These are phyloP conservation scores for Geotrichum aggregatum DNA, from an alignment of 1,139 yeast genomes.

Conservation along the genomic window DNA sequence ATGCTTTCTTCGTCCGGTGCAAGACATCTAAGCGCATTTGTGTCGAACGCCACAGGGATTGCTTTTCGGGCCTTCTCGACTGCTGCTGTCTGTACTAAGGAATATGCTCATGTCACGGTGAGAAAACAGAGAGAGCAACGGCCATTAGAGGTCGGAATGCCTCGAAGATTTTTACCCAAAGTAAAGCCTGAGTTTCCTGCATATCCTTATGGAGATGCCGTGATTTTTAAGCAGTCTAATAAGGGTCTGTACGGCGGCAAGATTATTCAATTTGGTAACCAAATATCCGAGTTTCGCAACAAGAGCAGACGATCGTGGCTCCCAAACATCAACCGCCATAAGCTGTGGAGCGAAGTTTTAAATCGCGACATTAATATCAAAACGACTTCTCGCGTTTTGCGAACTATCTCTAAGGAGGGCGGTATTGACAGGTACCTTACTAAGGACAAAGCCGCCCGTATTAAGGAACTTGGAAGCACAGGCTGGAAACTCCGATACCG, in stretches of 20 bases:
- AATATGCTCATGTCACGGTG: conserved; percentile 35
- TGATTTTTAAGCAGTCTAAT: conserved; percentile 76
- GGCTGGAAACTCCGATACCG: conserved; percentile 88
- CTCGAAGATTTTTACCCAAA: conserved; percentile 31
- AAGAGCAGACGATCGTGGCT: conserved; percentile 72
- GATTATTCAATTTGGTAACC: conserved; percentile 71
- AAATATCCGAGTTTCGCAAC: conserved; percentile 71
- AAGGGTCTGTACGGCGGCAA: conserved; percentile 88
- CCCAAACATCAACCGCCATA: conserved; percentile 74
- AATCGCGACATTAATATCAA: conserved; percentile 52
- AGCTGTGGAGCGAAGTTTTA: conserved; percentile 80
- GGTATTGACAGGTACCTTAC: conserved; percentile 84
- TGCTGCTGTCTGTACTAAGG: conserved; percentile 20
- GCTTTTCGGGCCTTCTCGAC: conserved; percentile 23
- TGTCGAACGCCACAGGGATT: conserved; percentile 6
- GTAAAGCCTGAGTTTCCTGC: conserved; percentile 51
- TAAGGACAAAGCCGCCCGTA: conserved; percentile 82
- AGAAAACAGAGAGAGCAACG: conserved; percentile 33
- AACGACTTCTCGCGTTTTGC: conserved; percentile 76
- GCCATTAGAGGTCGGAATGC: conserved; percentile 36
- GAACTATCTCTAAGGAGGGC: conserved; percentile 86
- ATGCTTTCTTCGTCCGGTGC: conserved; percentile 9
- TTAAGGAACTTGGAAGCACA: conserved; percentile 83
- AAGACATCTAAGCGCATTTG: not conserved
- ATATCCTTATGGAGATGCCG: conserved; percentile 77